Evolutionary conservation across 1,284 basidiomycete genomes (phyloP), one percentile per base, ranked within the genome.

Genomic region (Apiotrichum akiyoshidainum): DNA sequence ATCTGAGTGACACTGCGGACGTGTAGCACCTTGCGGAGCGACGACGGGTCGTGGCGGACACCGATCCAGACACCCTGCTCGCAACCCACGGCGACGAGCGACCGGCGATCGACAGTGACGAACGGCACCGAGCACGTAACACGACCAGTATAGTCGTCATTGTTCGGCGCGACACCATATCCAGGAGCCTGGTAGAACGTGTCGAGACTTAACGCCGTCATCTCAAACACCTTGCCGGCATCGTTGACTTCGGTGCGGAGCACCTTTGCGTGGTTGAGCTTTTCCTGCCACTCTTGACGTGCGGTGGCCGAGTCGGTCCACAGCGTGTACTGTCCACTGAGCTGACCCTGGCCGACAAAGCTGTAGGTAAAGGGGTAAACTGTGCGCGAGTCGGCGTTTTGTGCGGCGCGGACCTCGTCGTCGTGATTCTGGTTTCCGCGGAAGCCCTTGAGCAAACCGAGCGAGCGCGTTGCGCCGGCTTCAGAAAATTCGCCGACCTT

Each of bases 31-130:
- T 92, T 89, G 37, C 90, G 85, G 77, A 96, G 83, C 7, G 92
- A 94, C 72, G 82, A 80, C 0, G 92, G 87, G 72, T 95, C 88
- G 68, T 90, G 88, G 35, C 90, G 84, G 75, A 96, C 87, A 0
- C 94, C 95, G 64, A 98, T 95, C 91, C 92, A 98, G 2, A 98
- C 90, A 40, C 95, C 95, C 70, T 97, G 92, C 0, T 90, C 87
- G 75, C 93, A 96, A 21, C 94, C 94, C 65, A 97, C 87, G 0
- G 94, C 92, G 19, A 97, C 87, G 17, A 98, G 81, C 2, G 85
- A 84, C 46, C 91, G 85, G 6, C 89, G 86, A 73, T 97, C 92
- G 7, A 85, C 81, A 2, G 92, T 92, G 55, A 83, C 89, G 73
- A 95, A 94, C 5, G 94, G 92, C 26, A 93, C 89, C 0, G 91